phyloP scores from a whole-genome alignment of 1,284 basidiomycete species.

The Heterobasidion annosum region DNA sequence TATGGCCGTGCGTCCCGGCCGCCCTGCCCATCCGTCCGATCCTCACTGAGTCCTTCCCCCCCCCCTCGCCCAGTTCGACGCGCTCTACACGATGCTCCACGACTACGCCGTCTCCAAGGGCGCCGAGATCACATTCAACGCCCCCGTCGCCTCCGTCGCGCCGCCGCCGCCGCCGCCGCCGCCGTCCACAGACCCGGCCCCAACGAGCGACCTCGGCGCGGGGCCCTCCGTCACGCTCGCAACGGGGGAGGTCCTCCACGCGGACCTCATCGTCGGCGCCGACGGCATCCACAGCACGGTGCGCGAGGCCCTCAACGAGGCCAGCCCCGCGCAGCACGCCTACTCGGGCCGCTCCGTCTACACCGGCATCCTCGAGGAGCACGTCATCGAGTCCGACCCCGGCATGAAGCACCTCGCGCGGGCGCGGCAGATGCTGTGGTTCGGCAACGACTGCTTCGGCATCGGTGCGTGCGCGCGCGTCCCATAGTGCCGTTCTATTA shows the following conservation, averaged over 20 bases:
- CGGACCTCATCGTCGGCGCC: conserved; percentile 33
- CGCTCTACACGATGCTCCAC: neutral
- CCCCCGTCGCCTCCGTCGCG: neutral
- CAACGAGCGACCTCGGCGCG: no score
- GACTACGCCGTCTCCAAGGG: neutral
- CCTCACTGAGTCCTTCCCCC: no score
- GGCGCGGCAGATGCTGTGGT: conserved; percentile 33
- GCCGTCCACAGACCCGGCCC: neutral
- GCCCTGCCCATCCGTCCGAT: no score
- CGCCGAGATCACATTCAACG: neutral
- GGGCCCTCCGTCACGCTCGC: conserved; percentile 20
- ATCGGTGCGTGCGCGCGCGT: conserved; percentile 17
- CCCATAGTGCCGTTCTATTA: no score
- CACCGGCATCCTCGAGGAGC: conserved; percentile 38
- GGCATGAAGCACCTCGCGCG: conserved; percentile 32
- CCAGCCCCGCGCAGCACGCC: conserved; percentile 25
- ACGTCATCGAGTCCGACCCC: conserved; percentile 36
- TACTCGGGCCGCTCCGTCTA: conserved; percentile 38
- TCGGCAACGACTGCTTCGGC: conserved; percentile 29
- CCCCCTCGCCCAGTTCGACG: neutral
- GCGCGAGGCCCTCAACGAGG: conserved; percentile 32
- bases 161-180: no score
- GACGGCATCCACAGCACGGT: conserved; percentile 43
- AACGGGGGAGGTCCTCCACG: conserved; percentile 26
- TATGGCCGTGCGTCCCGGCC: neutral